Conservation (phyloP, 441 rosid genomes). For the Biscutella laevigata region DNA sequence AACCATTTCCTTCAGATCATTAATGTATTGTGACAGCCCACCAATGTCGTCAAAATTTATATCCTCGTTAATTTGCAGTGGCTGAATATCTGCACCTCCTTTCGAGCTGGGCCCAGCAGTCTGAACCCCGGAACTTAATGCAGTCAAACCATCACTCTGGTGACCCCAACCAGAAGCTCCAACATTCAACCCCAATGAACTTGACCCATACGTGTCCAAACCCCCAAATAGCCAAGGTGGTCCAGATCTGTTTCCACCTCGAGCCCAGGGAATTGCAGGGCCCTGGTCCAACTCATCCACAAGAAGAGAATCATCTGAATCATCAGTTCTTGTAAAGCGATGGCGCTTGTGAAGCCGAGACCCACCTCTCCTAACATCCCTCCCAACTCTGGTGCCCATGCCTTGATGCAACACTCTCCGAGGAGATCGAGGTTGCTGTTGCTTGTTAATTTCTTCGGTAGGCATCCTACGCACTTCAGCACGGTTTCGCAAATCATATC, state of each 20-base stretch:
- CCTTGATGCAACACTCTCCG: conserved; percentile 95
- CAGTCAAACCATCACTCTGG: conserved; percentile 77
- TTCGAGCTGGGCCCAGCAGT: conserved; percentile 99
- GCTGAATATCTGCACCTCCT: conserved; percentile 99
- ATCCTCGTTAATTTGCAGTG: conserved; percentile 88
- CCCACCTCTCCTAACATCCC: conserved; percentile 90
- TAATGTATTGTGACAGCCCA: conserved; percentile 86
- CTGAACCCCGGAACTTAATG: conserved; percentile 79
- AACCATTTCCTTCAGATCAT: conserved; percentile 98
- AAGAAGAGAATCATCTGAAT: conserved; percentile 99
- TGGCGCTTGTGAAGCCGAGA: conserved; percentile 93
- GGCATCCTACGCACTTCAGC: conserved; percentile 84
- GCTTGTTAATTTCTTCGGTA: conserved; percentile 71
- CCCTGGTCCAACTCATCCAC: conserved; percentile 99
- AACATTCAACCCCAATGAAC: conserved; percentile 76
- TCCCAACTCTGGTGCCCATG: conserved; percentile 73
- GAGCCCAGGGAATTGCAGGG: conserved; percentile 86
- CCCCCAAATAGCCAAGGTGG: conserved; percentile 99
- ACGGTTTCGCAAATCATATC: conserved; percentile 96
- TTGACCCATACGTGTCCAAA: conserved; percentile 74
- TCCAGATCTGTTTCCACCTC: conserved; percentile 92
- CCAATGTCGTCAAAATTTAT: conserved; percentile 96
- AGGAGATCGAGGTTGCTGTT: conserved; percentile 80
- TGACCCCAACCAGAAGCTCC: conserved; percentile 99
- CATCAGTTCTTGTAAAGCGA: conserved; percentile 71